Base-by-base conservation (phyloP, 164 flowering plant species). In the Piper longum region DNA sequence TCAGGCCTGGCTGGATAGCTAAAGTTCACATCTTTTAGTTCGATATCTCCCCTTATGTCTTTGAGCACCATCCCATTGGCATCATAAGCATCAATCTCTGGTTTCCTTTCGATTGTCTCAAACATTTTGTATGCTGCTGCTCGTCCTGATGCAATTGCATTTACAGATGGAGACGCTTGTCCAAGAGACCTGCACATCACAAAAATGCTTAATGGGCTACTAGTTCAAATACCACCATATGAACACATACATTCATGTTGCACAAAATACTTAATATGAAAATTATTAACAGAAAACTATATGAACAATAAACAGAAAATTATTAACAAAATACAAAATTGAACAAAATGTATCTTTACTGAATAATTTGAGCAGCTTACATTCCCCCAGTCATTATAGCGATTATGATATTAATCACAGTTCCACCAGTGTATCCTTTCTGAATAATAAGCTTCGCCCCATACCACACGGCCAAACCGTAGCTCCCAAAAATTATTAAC, bases 61-160 rank as follows among this genome's bases (percentile, higher is more conserved):
- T 85, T 85, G 67, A 84, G 58, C 14, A 70, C 72, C 18, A 65
- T 60, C 52, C 89, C 91, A 51, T 64, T 71, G 0, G 57, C 69
- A 67, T 84, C 81, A 41, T 65, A 76, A 1, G 86, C 62, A 72
- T 88, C 89, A 12, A 85, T 88, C 59, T 42, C 56, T 4, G 91
- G 85, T 52, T 69, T 76, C n/a, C 91, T 52, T 48, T 75, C 62
- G 42, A 88, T 88, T 0, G 89, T 80, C 77, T 84, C 84, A 61
- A 88, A 84, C 89, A 88, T 84, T 70, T 85, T 84, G 70, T 73
- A 82, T 4, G 89, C 89, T 62, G 95, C 91, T 36, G 95, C 91
- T 66, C 79, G 80, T 7, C 91, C 95, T 56, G 83, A 76, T 54
- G 83, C 81, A 73, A 87, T 80, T 54, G 91, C 87, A 69, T 70